phyloP scores from a whole-genome alignment of 23 red algal species.

The Gracilaria caudata region DNA sequence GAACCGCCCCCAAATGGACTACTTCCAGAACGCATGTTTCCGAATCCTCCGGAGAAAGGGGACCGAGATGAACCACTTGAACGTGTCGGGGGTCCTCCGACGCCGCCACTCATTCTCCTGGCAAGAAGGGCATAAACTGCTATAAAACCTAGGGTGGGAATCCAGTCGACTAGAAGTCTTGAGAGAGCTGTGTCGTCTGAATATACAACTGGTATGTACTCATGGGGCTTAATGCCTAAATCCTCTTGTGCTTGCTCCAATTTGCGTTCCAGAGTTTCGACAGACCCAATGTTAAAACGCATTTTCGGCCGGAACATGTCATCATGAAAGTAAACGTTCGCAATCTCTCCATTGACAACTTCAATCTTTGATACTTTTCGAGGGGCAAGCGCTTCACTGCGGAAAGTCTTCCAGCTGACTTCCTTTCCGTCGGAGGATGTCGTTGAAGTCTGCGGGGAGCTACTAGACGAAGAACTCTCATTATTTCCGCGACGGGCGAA shows the following conservation, averaged over 20 bases:
- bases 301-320: conserved; percentile 73
- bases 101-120: conserved; percentile 72
- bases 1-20: conserved; percentile 51
- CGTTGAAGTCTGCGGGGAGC: conserved; percentile 2
- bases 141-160: conserved; percentile 87
- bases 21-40: conserved; percentile 52
- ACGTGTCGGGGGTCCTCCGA: conserved; percentile 49
- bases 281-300: conserved; percentile 81
- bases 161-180: conserved; percentile 77
- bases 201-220: conserved; percentile 90
- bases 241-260: conserved; percentile 89
- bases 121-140: conserved; percentile 77
- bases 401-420: conserved; percentile 72
- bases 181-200: conserved; percentile 70
- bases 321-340: conserved; percentile 83
- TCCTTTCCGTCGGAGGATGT: conserved; percentile 48
- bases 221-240: conserved; percentile 78
- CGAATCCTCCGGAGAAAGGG: conserved; percentile 69
- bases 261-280: conserved; percentile 90
- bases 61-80: conserved; percentile 64
- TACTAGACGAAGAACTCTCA: conserved; percentile 5
- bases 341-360: conserved; percentile 89
- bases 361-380: conserved; percentile 83
- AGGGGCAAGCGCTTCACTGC: conserved; percentile 73
- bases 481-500: conserved; percentile 53